Conservation (phyloP, 768 basidiomycete genomes). For the Auriscalpium vulgare region DNA sequence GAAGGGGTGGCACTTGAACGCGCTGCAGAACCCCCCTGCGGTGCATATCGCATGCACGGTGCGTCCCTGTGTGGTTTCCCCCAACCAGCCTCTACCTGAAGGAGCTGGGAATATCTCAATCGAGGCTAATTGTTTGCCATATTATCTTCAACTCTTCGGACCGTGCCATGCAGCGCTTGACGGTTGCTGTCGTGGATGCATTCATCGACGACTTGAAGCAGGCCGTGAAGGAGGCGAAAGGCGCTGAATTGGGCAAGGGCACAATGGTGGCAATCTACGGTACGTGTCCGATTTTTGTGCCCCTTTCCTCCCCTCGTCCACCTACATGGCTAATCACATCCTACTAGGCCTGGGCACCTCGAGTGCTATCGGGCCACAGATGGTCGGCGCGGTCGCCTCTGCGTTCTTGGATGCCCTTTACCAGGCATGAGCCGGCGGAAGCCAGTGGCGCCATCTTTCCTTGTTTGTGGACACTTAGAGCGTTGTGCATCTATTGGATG, state of each 20-base stretch:
- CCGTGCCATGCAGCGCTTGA: constrained; percentile 49
- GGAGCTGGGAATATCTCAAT: no score
- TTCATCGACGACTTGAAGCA: constrained; percentile 83
- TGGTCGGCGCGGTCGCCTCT: constrained; percentile 9
- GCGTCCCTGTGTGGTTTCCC: constrained; percentile 20
- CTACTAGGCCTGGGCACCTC: constrained; percentile 13
- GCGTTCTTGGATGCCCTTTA: constrained; percentile 15
- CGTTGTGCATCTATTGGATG: no score
- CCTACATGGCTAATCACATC: background rate
- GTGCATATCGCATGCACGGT: constrained; percentile 95
- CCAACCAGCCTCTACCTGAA: background rate
- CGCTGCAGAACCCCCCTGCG: constrained; percentile 66
- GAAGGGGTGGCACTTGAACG: constrained; percentile 90
- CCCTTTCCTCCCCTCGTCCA: background rate
- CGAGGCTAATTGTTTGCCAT: no score
- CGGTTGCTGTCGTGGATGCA: constrained; percentile 64
- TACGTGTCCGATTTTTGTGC: constrained; percentile 26
- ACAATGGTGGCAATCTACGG: constrained; percentile 91
- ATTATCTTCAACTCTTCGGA: no score
- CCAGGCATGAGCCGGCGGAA: constrained; percentile 5
- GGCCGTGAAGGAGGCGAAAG: constrained; percentile 63
- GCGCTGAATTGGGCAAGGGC: constrained; percentile 60
- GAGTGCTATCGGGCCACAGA: constrained; percentile 13
- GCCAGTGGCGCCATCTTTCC: no score
- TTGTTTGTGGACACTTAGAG: no score